These are phyloP conservation scores for Populus hybrid DNA, from an alignment of 441 rosid genomes.

Conservation along the genomic window DNA sequence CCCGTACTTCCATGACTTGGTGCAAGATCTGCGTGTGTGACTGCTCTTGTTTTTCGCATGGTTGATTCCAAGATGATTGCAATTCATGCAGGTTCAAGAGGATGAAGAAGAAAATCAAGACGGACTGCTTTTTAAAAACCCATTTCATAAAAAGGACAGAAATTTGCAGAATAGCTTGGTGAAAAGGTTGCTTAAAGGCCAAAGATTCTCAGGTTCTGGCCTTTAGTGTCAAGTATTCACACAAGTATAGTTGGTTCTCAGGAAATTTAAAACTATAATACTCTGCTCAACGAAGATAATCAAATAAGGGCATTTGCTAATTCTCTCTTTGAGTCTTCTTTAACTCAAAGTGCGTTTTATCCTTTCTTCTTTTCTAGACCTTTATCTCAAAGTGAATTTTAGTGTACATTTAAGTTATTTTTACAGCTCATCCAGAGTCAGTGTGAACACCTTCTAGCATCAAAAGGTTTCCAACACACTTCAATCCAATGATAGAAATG, in stretches of 20 bases:
- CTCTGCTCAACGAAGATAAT: background rate
- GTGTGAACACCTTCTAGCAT: background rate
- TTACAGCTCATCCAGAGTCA: background rate
- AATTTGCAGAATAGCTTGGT: constrained; percentile 68
- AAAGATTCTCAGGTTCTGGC: constrained; percentile 61
- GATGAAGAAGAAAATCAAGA: constrained; percentile 3
- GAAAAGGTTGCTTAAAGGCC: constrained; percentile 88
- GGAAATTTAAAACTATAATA: constrained; percentile 15
- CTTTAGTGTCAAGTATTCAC: constrained; percentile 35
- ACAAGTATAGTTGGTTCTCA: constrained; percentile 14
- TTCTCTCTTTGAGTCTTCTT: constrained; percentile 1
- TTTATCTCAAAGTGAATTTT: background rate
- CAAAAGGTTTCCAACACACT: background rate
- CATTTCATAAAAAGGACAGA: constrained; percentile 13
- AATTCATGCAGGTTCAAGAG: constrained; percentile 21
- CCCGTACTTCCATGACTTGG: constrained; percentile 51
- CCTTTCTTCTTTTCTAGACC: background rate
- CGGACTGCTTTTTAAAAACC: background rate
- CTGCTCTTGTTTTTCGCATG: constrained; percentile 53
- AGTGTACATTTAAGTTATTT: background rate
- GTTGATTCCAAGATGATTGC: constrained; percentile 7
- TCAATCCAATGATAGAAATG: background rate
- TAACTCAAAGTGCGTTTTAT: constrained; percentile 20
- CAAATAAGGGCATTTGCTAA: background rate
- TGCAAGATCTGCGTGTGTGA: constrained; percentile 85